phyloP scores from a whole-genome alignment of 1,284 basidiomycete genomes.

The Marasmius fiardii region DNA sequence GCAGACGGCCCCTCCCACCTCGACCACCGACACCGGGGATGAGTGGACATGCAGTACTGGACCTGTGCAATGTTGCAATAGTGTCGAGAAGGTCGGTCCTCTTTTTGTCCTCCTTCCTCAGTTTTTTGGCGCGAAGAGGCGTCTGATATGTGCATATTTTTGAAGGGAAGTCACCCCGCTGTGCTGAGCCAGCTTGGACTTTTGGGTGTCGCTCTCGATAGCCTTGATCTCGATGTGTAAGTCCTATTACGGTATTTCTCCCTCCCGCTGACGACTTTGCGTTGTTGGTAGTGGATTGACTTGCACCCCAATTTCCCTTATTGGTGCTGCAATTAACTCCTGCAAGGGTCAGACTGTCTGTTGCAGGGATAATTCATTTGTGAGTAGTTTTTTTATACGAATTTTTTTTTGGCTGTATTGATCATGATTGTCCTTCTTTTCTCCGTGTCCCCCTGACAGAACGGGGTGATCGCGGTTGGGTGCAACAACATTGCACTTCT shows the following conservation, averaged over 20 bases:
- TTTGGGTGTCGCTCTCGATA: slow-evolving; percentile 18
- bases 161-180: slow-evolving; percentile 6
- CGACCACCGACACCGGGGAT: background rate
- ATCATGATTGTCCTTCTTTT: background rate
- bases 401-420: slow-evolving; percentile 6
- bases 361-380: slow-evolving; percentile 15
- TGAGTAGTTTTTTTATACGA: slow-evolving; percentile 5
- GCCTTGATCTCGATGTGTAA: slow-evolving; percentile 14
- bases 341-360: slow-evolving; percentile 16
- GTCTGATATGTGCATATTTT: background rate
- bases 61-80: slow-evolving; percentile 22
- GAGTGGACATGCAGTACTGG: slow-evolving; percentile 17
- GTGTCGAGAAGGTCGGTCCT: slow-evolving; percentile 13
- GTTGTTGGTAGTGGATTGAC: slow-evolving; percentile 14
- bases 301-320: slow-evolving; percentile 11
- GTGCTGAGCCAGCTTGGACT: slow-evolving; percentile 19
- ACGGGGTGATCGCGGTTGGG: slow-evolving; percentile 25
- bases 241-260: background rate
- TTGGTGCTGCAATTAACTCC: slow-evolving; percentile 6
- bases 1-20: background rate
- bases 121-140: too few species aligned
- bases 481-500: slow-evolving; percentile 28
- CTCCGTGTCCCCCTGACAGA: slow-evolving; percentile 2
- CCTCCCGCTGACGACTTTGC: background rate
- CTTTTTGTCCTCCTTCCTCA: too few species aligned